Evolutionary conservation across 2,329 filamentous ascomycete genomes (phyloP).

Genomic region (Fusarium pilosicola): DNA sequence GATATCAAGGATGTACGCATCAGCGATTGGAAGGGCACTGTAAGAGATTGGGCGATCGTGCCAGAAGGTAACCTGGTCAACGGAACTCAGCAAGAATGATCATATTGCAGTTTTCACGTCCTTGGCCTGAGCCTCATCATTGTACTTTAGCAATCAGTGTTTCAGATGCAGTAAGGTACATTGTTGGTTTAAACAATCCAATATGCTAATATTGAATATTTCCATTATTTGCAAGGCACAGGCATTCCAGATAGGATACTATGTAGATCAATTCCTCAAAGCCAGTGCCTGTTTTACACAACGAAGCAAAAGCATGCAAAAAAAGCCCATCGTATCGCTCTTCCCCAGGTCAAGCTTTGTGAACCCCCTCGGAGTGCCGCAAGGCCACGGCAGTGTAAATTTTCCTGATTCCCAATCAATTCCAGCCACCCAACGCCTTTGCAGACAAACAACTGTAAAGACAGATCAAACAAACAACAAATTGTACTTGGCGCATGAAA

Average conservation of each 20-base stretch:
- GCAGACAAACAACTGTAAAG: not conserved
- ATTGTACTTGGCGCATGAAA: not conserved
- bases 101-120: not conserved
- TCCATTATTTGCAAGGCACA: not conserved
- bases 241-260: not conserved
- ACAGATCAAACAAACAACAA: not conserved
- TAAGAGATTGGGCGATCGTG: slow-evolving; percentile 76
- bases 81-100: slow-evolving; percentile 47
- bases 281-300: not conserved
- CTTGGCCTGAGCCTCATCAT: slow-evolving; percentile 8
- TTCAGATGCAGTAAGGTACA: not conserved
- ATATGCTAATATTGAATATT: not conserved
- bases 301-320: not conserved
- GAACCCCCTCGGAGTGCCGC: not conserved
- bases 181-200: not conserved
- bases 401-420: not conserved
- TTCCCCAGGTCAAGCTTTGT: not conserved
- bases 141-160: not conserved
- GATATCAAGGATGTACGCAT: slow-evolving; percentile 86
- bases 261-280: slow-evolving; percentile 10
- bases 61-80: slow-evolving; percentile 53
- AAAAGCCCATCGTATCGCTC: not conserved
- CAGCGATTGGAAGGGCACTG: slow-evolving; percentile 94
- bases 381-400: not conserved
- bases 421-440: slow-evolving; percentile 15